Evolutionary conservation across 2,329 filamentous ascomycete species (phyloP), one percentile per base, ranked within the genome.

Genomic region (Helminthosporium solani): DNA sequence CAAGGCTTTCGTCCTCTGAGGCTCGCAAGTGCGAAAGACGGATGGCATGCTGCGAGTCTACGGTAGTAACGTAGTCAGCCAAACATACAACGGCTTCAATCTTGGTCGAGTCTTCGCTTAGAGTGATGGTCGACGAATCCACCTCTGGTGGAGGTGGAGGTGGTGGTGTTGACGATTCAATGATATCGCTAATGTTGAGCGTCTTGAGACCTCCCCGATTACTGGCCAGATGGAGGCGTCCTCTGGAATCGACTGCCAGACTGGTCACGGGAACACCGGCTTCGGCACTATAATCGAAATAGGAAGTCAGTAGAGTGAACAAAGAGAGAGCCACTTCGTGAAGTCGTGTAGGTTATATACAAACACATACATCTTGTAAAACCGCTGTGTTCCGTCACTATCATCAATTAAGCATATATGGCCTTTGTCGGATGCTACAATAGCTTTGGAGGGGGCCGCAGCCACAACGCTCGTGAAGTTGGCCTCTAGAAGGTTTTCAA

Each of bases 331-430:
- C n/a, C n/a, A n/a, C n/a, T n/a, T n/a, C n/a, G n/a, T n/a, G n/a
- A n/a, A n/a, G n/a, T n/a, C n/a, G n/a, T n/a, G n/a, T n/a, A n/a
- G n/a, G n/a, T n/a, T n/a, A n/a, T n/a, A n/a, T n/a, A n/a, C n/a
- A n/a, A 25, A 25, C 9, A 25, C 23, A 25, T 25, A 25, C 23
- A 90, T 76, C 47, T 84, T 83, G 34, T 78, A 75, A 38, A 96
- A 74, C 56, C 83, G 88, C 68, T 87, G 86, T 51, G 84, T 81
- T 51, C 84, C 85, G 41, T 81, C 83, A 25, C 79, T 81, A 55
- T 95, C 88, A 52, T 96, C 87, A 25, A 96, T 76, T 23, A 95
- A 75, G 68, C 92, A 97, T n/a, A 99, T 77, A 61, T 95, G 87
- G 21, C 94, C 94, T 47, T 83, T 82, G 62, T 96, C 91, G 3